Conservation (phyloP, 257 asterid species). For the Ophiorrhiza pumila region DNA sequence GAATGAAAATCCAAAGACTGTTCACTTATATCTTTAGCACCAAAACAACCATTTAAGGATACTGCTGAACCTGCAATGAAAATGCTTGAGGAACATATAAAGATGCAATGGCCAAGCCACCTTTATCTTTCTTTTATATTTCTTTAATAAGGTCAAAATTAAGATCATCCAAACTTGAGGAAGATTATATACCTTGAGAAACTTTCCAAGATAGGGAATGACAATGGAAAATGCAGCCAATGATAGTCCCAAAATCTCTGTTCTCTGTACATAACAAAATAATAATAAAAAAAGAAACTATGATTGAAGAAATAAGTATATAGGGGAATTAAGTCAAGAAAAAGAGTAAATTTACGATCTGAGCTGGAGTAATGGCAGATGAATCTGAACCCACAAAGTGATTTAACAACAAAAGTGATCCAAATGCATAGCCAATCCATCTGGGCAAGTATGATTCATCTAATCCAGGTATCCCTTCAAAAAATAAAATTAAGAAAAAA, state of each 20-base stretch:
- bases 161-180: neutral
- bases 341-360: slow-evolving; percentile 45
- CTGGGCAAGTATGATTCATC: slow-evolving; percentile 95
- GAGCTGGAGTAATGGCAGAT: slow-evolving; percentile 63
- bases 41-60: neutral
- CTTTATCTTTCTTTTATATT: neutral
- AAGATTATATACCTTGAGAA: slow-evolving; percentile 58
- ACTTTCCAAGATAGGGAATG: slow-evolving; percentile 80
- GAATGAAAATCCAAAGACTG: neutral
- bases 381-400: slow-evolving; percentile 69
- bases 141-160: neutral
- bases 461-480: slow-evolving; percentile 76
- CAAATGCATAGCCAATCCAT: slow-evolving; percentile 87
- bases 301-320: neutral
- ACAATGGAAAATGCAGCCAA: slow-evolving; percentile 69
- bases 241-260: slow-evolving; percentile 82
- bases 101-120: neutral
- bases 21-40: neutral
- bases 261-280: slow-evolving; percentile 44
- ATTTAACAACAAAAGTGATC: slow-evolving; percentile 66
- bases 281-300: no score
- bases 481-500: no score
- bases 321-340: neutral
- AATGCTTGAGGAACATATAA: neutral
- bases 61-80: neutral